A percentile compares a stretch with the other conserved stretches of the same genome.
Evolutionary conservation across 768 basidiomycete genomes (phyloP).

Genomic region (Gautieria morchelliformis): DNA sequence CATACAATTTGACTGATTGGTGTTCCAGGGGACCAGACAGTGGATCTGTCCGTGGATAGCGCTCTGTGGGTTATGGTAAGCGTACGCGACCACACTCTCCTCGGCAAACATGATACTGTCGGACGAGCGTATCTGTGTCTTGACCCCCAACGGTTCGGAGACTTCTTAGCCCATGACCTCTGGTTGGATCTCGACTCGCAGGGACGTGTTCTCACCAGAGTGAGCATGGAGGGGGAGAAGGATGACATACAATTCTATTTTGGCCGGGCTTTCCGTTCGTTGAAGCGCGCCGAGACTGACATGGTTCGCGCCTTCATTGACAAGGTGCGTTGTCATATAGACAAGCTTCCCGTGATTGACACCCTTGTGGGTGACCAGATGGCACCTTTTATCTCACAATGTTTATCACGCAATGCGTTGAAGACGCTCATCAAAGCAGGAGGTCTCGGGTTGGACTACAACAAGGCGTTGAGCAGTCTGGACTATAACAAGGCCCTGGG

Average conservation of each 20-base stretch:
- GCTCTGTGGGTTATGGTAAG: constrained; percentile 97
- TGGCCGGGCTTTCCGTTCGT: constrained; percentile 84
- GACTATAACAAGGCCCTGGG: constrained; percentile 90
- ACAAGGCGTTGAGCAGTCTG: constrained; percentile 33
- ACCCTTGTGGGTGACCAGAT: constrained; percentile 43
- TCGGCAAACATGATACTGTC: constrained; percentile 89
- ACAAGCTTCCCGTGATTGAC: too few relatives aligned
- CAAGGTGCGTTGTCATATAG: constrained; percentile 49
- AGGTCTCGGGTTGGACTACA: constrained; percentile 19
- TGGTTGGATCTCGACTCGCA: constrained; percentile 86
- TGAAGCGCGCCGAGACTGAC: constrained; percentile 89
- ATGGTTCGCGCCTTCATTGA: constrained; percentile 96
- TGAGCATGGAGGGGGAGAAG: constrained; percentile 99
- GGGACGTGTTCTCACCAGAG: constrained; percentile 75
- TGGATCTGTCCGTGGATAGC: constrained; percentile 88
- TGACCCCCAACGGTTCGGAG: constrained; percentile 79
- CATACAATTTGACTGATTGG: background rate
- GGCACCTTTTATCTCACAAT: constrained; percentile 86
- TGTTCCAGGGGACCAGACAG: constrained; percentile 85
- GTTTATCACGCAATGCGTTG: constrained; percentile 65
- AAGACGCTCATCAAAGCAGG: constrained; percentile 66
- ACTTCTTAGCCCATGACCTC: constrained; percentile 83
- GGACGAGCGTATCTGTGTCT: constrained; percentile 89
- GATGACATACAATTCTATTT: constrained; percentile 98
- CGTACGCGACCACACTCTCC: constrained; percentile 78